A percentile compares a stretch with the other conserved stretches of the same genome.
Conservation (phyloP, 306 rosid species). For the Canavalia ensiformis region DNA sequence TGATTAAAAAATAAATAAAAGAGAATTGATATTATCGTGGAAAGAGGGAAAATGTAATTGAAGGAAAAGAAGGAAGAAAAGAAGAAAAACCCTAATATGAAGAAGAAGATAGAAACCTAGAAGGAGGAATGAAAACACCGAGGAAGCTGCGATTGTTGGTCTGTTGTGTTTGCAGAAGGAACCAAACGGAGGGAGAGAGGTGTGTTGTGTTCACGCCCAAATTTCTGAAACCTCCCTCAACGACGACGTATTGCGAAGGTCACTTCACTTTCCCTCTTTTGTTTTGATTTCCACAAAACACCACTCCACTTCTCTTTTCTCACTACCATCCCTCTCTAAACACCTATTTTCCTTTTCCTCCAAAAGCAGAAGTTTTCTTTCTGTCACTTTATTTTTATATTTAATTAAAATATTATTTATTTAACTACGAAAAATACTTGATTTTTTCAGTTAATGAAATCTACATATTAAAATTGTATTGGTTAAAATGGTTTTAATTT, state of each 20-base stretch:
- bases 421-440: no score
- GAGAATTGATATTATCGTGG: background rate
- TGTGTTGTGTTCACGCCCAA: slow-evolving; percentile 25
- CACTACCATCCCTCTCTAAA: background rate
- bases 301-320: background rate
- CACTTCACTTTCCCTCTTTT: background rate
- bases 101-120: slow-evolving; percentile 45
- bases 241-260: slow-evolving; percentile 47
- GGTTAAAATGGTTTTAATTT: no score
- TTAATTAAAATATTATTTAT: background rate
- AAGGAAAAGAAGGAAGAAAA: background rate
- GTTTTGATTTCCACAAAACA: background rate
- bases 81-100: slow-evolving; percentile 45
- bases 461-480: no score
- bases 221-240: background rate
- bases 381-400: background rate
- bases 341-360: background rate
- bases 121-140: slow-evolving; percentile 51
- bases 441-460: no score
- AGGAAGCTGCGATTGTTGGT: slow-evolving; percentile 21
- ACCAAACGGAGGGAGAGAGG: slow-evolving; percentile 43
- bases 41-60: slow-evolving; percentile 35
- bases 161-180: slow-evolving; percentile 20
- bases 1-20: background rate
- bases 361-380: background rate